Percentiles rank a stretch among this genome's conserved stretches.
Evolutionary conservation across 1,284 basidiomycete species (phyloP).

Genomic region (Neonothopanus nambi): DNA sequence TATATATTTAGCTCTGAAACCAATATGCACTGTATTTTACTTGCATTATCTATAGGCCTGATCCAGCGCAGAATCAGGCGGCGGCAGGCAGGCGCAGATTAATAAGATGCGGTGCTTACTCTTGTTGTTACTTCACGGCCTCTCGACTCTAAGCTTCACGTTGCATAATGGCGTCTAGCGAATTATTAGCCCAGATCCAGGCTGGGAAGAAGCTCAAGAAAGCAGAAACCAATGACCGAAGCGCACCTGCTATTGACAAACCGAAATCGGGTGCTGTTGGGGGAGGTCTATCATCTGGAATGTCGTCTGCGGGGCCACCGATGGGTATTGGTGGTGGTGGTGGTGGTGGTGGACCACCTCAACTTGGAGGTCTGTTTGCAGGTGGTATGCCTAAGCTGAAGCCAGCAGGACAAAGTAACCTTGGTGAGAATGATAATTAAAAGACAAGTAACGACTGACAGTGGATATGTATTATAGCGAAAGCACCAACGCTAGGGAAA

Average conservation of each 20-base stretch:
- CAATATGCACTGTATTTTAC: too few relatives aligned
- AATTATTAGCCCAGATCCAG: conserved; percentile 75
- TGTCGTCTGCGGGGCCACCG: conserved; percentile 25
- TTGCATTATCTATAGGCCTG: too few relatives aligned
- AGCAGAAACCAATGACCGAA: conserved; percentile 79
- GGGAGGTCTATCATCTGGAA: conserved; percentile 33
- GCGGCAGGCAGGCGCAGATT: too few relatives aligned
- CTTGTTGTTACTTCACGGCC: too few relatives aligned
- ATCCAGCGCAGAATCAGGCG: too few relatives aligned
- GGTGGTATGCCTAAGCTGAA: conserved; percentile 90
- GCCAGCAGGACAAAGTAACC: conserved; percentile 62
- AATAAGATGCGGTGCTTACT: too few relatives aligned
- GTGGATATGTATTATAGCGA: conserved; percentile 41
- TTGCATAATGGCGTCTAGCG: conserved; percentile 62
- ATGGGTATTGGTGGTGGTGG: conserved; percentile 28
- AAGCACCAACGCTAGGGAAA: conserved; percentile 61
- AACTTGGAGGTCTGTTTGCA: conserved; percentile 84
- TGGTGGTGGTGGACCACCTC: conserved; percentile 64
- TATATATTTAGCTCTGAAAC: too few relatives aligned
- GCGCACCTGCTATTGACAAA: conserved; percentile 63
- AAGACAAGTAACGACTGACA: conserved; percentile 1
- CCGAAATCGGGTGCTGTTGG: conserved; percentile 45
- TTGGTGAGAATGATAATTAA: conserved; percentile 44
- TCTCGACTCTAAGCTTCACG: too few relatives aligned
- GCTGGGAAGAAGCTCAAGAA: conserved; percentile 82